These are phyloP conservation scores for Macrocystidia cucumis DNA, from an alignment of 1,284 basidiomycete species.

Conservation along the genomic window DNA sequence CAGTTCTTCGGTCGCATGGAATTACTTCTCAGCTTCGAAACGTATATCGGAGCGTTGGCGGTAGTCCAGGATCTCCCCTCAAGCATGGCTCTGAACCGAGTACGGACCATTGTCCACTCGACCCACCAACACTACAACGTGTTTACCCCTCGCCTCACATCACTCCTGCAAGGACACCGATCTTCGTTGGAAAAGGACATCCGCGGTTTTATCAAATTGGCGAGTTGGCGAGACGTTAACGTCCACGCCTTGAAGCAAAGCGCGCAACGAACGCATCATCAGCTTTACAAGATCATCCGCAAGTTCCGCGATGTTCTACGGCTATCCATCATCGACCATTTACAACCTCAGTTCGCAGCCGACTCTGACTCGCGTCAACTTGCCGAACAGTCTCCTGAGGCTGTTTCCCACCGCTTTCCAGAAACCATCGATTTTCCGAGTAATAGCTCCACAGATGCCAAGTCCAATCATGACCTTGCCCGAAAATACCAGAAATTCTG, in stretches of 20 bases:
- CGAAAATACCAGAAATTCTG: constrained; percentile 43
- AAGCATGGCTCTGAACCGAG: constrained; percentile 31
- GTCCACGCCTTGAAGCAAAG: constrained; percentile 92
- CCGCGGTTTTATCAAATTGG: constrained; percentile 84
- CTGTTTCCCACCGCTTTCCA: constrained; percentile 5
- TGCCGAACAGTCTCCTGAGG: constrained; percentile 8
- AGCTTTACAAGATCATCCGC: constrained; percentile 86
- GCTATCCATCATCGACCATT: constrained; percentile 50
- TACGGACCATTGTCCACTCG: constrained; percentile 59
- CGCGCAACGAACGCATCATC: constrained; percentile 85
- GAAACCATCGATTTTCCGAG: constrained; percentile 9
- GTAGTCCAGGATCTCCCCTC: constrained; percentile 17
- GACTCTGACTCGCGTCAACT: constrained; percentile 23
- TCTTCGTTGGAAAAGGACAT: constrained; percentile 75
- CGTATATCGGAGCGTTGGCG: constrained; percentile 33
- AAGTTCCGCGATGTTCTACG: constrained; percentile 90
- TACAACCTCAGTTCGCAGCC: constrained; percentile 31
- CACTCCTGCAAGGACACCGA: constrained; percentile 54
- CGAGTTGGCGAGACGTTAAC: constrained; percentile 98
- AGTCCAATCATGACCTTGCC: constrained; percentile 30
- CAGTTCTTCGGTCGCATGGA: constrained; percentile 71
- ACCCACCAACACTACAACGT: constrained; percentile 64
- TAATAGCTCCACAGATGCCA: constrained; percentile 6
- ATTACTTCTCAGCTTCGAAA: constrained; percentile 66
- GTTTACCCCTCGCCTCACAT: constrained; percentile 45